A percentile compares a stretch with the other conserved stretches of the same genome.
Evolutionary conservation across 352 stramenopile genomes (phyloP).

Genomic region (Phytopythium vexans): DNA sequence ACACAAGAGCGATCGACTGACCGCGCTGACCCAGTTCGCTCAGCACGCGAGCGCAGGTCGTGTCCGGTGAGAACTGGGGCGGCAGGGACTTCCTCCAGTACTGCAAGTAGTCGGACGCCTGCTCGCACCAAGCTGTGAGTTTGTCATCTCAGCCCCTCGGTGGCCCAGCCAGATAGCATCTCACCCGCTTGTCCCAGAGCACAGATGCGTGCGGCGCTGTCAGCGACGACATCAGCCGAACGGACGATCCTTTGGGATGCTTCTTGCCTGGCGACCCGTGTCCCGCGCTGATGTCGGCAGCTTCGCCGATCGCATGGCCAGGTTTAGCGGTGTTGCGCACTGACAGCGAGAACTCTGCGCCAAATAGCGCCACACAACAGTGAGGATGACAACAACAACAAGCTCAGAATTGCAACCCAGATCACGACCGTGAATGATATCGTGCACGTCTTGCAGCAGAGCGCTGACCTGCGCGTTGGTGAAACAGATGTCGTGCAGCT

Average conservation of each 20-base stretch:
- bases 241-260: too few relatives aligned
- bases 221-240: too few relatives aligned
- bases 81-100: slow-evolving; percentile 43
- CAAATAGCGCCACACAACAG: too few relatives aligned
- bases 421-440: slow-evolving; percentile 34
- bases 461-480: slow-evolving; percentile 51
- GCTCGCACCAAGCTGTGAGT: neutral
- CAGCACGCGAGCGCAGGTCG: slow-evolving; percentile 16
- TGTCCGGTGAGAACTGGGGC: slow-evolving; percentile 20
- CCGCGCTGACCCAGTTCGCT: too few relatives aligned
- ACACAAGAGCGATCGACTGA: too few relatives aligned
- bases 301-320: neutral
- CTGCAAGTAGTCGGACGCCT: slow-evolving; percentile 37
- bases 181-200: too few relatives aligned
- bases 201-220: too few relatives aligned
- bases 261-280: too few relatives aligned
- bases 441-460: slow-evolving; percentile 51
- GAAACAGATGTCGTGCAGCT: slow-evolving; percentile 60
- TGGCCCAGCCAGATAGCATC: too few relatives aligned
- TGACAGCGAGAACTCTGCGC: too few relatives aligned
- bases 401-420: neutral
- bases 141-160: too few relatives aligned
- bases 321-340: neutral
- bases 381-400: neutral
- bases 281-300: too few relatives aligned